Evolutionary conservation across 78 protist genomes (phyloP).

Genomic region (Pelomyxa schiedti): DNA sequence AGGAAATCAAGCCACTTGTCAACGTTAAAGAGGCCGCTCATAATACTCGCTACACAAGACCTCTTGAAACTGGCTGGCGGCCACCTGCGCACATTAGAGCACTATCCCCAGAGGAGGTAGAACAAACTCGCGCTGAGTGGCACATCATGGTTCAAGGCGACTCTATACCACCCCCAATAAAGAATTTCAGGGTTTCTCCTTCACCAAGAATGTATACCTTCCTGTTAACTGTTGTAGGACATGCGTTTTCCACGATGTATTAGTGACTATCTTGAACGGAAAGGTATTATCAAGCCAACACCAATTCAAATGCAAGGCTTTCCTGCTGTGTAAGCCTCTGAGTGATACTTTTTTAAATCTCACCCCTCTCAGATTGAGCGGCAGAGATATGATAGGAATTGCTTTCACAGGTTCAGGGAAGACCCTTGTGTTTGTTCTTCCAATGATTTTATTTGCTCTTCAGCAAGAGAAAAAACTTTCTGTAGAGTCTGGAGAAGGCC

Average conservation of each 20-base stretch:
- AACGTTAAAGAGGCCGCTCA: constrained; percentile 48
- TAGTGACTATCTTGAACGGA: constrained; percentile 16
- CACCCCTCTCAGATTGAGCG: constrained; percentile 30
- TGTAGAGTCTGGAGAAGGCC: constrained; percentile 81
- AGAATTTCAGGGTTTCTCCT: too few relatives aligned
- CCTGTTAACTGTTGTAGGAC: constrained; percentile 33
- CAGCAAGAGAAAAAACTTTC: constrained; percentile 76
- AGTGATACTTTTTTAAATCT: background rate
- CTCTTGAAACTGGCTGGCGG: constrained; percentile 22
- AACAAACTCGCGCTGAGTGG: constrained; percentile 41
- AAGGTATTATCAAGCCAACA: constrained; percentile 80
- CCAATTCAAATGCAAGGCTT: constrained; percentile 93
- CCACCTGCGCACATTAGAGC: constrained; percentile 25
- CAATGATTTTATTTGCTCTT: constrained; percentile 69
- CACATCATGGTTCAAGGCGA: constrained; percentile 75
- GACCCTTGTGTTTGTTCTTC: constrained; percentile 88
- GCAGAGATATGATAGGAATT: constrained; percentile 95
- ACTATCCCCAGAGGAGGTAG: constrained; percentile 6
- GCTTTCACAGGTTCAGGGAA: constrained; percentile 97
- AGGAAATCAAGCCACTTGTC: constrained; percentile 22
- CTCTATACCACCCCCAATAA: constrained; percentile 72
- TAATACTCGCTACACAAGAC: constrained; percentile 10
- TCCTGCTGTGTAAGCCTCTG: constrained; percentile 14
- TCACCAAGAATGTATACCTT: background rate
- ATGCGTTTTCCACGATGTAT: constrained; percentile 84